A percentile compares a stretch with the other conserved stretches of the same genome.
These are phyloP conservation scores for Papilionanthe hybrid DNA, from an alignment of 116 monocot genomes.

Conservation along the genomic window DNA sequence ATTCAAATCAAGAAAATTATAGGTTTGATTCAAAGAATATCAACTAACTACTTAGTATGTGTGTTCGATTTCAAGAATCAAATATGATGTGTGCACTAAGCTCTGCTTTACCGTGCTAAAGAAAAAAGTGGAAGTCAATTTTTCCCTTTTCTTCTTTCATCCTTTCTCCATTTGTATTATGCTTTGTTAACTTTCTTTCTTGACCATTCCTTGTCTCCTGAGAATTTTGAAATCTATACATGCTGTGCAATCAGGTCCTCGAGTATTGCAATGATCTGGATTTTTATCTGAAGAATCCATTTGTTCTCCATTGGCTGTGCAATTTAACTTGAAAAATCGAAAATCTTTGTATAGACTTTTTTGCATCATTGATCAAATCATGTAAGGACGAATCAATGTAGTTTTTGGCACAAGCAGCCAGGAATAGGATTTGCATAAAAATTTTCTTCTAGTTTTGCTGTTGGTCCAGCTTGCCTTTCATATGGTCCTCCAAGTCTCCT, in stretches of 20 bases:
- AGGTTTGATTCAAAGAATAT: neutral
- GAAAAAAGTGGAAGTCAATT: neutral
- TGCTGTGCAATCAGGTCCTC: neutral
- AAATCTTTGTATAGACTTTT: neutral
- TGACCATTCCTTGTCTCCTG: neutral
- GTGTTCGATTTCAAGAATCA: neutral
- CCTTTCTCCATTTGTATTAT: neutral
- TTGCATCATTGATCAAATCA: neutral
- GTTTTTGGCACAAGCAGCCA: conserved; percentile 29
- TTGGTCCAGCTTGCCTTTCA: conserved; percentile 32
- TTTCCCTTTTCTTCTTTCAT: neutral
- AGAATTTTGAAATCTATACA: neutral
- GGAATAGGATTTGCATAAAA: conserved; percentile 64
- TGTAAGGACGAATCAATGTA: neutral
- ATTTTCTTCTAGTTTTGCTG: conserved; percentile 48
- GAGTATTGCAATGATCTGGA: no score
- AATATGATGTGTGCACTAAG: neutral
- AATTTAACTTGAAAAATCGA: neutral
- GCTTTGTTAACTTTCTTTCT: neutral
- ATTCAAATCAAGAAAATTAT: no score
- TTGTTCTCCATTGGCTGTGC: neutral
- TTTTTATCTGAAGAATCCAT: no score
- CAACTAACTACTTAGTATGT: neutral
- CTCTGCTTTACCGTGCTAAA: no score
- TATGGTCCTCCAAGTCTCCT: conserved; percentile 58